phyloP scores from a whole-genome alignment of 2,329 filamentous ascomycete genomes.

The Scolecobasidium constrictum region DNA sequence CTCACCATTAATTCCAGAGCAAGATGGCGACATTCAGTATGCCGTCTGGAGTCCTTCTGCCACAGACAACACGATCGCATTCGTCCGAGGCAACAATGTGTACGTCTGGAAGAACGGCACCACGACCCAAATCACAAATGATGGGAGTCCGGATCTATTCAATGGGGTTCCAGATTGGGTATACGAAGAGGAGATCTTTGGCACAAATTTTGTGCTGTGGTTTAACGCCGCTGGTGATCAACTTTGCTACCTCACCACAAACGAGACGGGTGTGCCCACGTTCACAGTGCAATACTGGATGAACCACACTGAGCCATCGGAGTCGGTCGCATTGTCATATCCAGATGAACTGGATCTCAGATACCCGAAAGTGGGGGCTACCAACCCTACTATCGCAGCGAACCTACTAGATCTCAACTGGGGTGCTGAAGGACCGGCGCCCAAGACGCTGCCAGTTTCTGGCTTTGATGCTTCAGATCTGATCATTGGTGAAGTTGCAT shows the following conservation, averaged over 20 bases:
- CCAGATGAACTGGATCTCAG: slow-evolving; percentile 51
- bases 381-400: slow-evolving; percentile 53
- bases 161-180: slow-evolving; percentile 57
- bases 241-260: slow-evolving; percentile 45
- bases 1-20: slow-evolving; percentile 45
- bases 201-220: slow-evolving; percentile 41
- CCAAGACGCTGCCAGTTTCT: slow-evolving; percentile 18
- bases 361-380: slow-evolving; percentile 59
- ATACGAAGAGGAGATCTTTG: slow-evolving; percentile 49
- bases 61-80: slow-evolving; percentile 39
- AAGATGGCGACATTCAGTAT: slow-evolving; percentile 56
- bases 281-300: slow-evolving; percentile 59
- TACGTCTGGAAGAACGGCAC: slow-evolving; percentile 47
- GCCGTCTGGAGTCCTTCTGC: slow-evolving; percentile 49
- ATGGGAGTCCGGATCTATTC: slow-evolving; percentile 52
- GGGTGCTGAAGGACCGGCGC: background rate
- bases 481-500: slow-evolving; percentile 56
- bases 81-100: slow-evolving; percentile 56
- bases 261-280: slow-evolving; percentile 56
- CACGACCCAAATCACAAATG: slow-evolving; percentile 45
- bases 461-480: slow-evolving; percentile 49
- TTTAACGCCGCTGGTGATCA: slow-evolving; percentile 46
- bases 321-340: slow-evolving; percentile 44
- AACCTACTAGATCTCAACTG: slow-evolving; percentile 43
- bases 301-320: slow-evolving; percentile 34